phyloP scores from a whole-genome alignment of 2,329 filamentous ascomycete species.

The Myrmaecium sp. region DNA sequence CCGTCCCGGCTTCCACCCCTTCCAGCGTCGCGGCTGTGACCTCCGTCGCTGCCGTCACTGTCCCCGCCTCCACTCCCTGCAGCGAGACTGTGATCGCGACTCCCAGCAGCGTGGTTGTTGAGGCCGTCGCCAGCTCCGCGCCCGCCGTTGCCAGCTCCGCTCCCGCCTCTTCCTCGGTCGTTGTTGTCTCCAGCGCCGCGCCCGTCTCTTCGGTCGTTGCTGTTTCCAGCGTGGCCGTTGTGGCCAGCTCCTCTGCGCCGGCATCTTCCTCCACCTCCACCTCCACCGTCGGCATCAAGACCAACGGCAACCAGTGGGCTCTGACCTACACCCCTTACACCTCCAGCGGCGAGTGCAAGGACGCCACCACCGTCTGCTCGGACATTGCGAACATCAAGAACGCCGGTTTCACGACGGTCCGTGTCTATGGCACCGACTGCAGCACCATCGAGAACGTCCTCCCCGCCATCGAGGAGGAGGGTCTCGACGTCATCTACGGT shows the following conservation, averaged over 20 bases:
- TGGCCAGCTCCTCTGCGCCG: constrained; percentile 1
- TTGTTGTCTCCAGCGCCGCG: constrained; percentile 7
- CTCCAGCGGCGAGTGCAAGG: constrained; percentile 25
- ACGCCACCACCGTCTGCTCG: constrained; percentile 17
- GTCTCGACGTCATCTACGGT: constrained; percentile 69
- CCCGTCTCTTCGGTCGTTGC: constrained; percentile 2
- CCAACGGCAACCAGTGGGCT: constrained; percentile 29
- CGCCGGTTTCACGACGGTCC: constrained; percentile 45
- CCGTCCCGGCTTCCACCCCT: constrained; percentile 1
- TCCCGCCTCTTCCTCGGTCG: constrained; percentile 2
- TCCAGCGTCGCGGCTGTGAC: constrained; percentile 1
- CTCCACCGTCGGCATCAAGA: constrained; percentile 12
- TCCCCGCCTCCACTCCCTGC: constrained; percentile 7
- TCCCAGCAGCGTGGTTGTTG: constrained; percentile 2
- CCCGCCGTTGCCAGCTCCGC: not conserved
- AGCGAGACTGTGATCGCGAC: constrained; percentile 2
- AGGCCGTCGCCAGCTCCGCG: constrained; percentile 1
- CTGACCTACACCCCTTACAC: constrained; percentile 34
- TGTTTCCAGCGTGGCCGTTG: not conserved
- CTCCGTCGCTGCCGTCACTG: constrained; percentile 4
- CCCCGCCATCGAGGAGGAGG: constrained; percentile 44
- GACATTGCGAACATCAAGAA: constrained; percentile 27
- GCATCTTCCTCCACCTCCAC: constrained; percentile 6
- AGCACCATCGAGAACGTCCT: constrained; percentile 61
- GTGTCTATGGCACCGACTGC: constrained; percentile 90